Conservation (phyloP, 2,329 filamentous ascomycete genomes). For the Blumeria hordei region DNA sequence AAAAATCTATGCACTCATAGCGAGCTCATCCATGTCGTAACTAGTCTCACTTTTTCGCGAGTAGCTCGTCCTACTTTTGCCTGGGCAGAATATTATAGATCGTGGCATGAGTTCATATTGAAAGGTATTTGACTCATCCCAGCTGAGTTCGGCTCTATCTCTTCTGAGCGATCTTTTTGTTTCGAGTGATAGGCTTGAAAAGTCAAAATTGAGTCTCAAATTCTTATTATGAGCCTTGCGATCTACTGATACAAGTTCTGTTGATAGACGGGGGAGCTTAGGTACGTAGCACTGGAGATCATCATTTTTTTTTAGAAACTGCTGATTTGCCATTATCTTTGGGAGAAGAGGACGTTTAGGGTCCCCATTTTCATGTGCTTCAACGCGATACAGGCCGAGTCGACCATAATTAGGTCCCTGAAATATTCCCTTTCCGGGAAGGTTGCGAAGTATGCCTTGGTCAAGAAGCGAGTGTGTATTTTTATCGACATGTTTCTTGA, state of each 20-base stretch:
- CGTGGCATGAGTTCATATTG: constrained; percentile 1
- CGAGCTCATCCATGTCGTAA: not conserved
- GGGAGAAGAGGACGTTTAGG: constrained; percentile 21
- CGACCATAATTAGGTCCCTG: constrained; percentile 29
- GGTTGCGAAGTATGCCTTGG: constrained; percentile 19
- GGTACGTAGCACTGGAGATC: not conserved
- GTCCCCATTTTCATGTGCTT: constrained; percentile 24
- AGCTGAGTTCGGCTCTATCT: constrained; percentile 2
- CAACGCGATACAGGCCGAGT: constrained; percentile 20
- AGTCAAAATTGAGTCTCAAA: constrained; percentile 3
- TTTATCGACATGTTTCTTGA: constrained; percentile 9
- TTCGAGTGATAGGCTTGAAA: not conserved
- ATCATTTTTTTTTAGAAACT: constrained; percentile 9
- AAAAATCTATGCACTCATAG: not conserved
- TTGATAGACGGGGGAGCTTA: not conserved
- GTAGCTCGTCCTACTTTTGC: not conserved
- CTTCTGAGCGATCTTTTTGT: constrained; percentile 1
- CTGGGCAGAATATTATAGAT: not conserved
- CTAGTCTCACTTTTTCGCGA: not conserved
- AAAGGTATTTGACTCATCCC: constrained; percentile 1
- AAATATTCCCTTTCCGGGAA: constrained; percentile 24
- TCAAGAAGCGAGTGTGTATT: constrained; percentile 18
- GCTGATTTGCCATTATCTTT: constrained; percentile 21
- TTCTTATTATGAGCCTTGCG: constrained; percentile 2
- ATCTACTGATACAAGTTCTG: not conserved